A percentile compares a stretch with the other conserved stretches of the same genome.
These are phyloP conservation scores for Vicia sativa DNA, from an alignment of 306 rosid genomes.

Conservation along the genomic window DNA sequence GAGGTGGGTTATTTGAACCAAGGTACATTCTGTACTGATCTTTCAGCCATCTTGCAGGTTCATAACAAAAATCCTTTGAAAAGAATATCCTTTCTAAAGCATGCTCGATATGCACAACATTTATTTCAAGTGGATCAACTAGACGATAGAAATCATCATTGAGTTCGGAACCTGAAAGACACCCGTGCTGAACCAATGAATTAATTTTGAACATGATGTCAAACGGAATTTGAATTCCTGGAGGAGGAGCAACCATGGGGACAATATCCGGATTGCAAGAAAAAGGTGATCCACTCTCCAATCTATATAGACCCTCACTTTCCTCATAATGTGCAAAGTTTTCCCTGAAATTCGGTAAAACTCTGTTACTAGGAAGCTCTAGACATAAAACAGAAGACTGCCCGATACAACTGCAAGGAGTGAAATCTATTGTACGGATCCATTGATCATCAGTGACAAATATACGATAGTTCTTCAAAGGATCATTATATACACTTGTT, in stretches of 20 bases:
- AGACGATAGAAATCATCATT: constrained; percentile 52
- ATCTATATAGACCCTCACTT: constrained; percentile 38
- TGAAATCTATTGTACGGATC: constrained; percentile 74
- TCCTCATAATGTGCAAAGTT: constrained; percentile 63
- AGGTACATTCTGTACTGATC: constrained; percentile 55
- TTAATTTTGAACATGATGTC: constrained; percentile 71
- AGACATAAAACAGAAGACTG: constrained; percentile 73
- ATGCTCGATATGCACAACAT: constrained; percentile 47
- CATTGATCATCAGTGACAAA: constrained; percentile 63
- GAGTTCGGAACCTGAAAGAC: constrained; percentile 69
- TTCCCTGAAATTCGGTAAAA: constrained; percentile 60
- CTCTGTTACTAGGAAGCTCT: constrained; percentile 53
- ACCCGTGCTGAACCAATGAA: constrained; percentile 66
- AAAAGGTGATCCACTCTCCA: constrained; percentile 51
- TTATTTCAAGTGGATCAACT: constrained; percentile 56
- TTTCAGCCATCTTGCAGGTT: constrained; percentile 66
- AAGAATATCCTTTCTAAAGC: constrained; percentile 61
- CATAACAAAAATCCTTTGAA: constrained; percentile 65
- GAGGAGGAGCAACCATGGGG: constrained; percentile 70
- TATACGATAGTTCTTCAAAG: constrained; percentile 39
- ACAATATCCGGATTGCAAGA: constrained; percentile 52
- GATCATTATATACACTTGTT: constrained; percentile 39
- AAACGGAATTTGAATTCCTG: constrained; percentile 54
- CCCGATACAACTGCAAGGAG: constrained; percentile 57
- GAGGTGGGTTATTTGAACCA: constrained; percentile 39